Percentiles rank a stretch among this genome's conserved stretches.
Evolutionary conservation across 1,139 yeast species (phyloP).

Genomic region (Pichia sp.): DNA sequence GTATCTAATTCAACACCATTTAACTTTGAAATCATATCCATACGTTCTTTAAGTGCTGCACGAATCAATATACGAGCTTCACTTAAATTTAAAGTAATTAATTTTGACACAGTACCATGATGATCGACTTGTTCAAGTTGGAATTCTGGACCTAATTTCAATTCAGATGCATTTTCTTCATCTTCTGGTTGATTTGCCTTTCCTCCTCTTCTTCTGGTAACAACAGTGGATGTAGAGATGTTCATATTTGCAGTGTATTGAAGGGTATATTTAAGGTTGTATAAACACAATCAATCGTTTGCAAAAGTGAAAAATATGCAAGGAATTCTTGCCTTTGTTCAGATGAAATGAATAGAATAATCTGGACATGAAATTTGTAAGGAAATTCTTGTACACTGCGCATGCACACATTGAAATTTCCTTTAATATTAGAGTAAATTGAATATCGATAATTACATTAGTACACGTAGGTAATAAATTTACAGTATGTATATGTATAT

Average conservation of each 20-base stretch:
- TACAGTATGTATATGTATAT: too few relatives aligned
- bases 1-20: slow-evolving; percentile 32
- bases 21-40: slow-evolving; percentile 38
- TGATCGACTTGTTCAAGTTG: slow-evolving; percentile 75
- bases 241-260: slow-evolving; percentile 53
- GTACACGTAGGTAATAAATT: too few relatives aligned
- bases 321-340: too few relatives aligned
- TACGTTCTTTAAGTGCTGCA: slow-evolving; percentile 80
- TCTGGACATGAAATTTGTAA: too few relatives aligned
- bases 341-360: too few relatives aligned
- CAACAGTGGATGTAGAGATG: slow-evolving; percentile 82
- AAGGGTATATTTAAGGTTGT: too few relatives aligned
- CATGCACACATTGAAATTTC: too few relatives aligned
- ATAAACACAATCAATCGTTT: too few relatives aligned
- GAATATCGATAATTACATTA: too few relatives aligned
- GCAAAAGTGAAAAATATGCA: too few relatives aligned
- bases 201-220: slow-evolving; percentile 70
- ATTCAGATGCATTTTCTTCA: slow-evolving; percentile 84
- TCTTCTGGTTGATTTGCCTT: slow-evolving; percentile 58
- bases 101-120: slow-evolving; percentile 67
- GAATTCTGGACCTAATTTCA: slow-evolving; percentile 90
- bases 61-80: slow-evolving; percentile 87
- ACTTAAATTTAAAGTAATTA: slow-evolving; percentile 79
- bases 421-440: too few relatives aligned
- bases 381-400: too few relatives aligned